Evolutionary conservation across 345 rosid genomes (phyloP), one percentile per base, ranked within the genome.

Genomic region (Corymbia maculata): DNA sequence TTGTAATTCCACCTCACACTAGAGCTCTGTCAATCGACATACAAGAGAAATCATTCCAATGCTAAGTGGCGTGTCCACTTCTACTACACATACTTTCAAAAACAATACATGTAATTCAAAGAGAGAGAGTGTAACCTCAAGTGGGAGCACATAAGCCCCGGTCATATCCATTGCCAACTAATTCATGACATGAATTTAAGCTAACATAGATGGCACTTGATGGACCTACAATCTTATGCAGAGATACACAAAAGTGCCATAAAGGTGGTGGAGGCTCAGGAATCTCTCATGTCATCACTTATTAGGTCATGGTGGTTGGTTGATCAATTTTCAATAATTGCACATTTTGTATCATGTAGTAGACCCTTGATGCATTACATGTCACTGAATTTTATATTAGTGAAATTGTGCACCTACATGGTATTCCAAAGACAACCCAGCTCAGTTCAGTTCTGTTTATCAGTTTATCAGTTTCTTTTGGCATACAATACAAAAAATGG

Each of bases 261-360:
- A n/a, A 66, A 13, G 75, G 75, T 1, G 2, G 42, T 14, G 75
- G 42, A 66, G 2, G 28, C 28, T 55, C 1, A 2, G 28, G 28
- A 22, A 55, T 21, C 61, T 55, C 11, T 22, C 2, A 0, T 57
- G 61, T 22, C 9, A 64, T 64, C 42, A 6, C 17, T 66, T 64
- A 3, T 1, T 64, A n/a, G 42, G 75, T 64, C 42, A 26, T 12
- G 68, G 15, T 6, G 15, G 4, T 26, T 59, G 68, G 79, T 30
- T 1, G 11, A 66, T 14, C 1, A 24, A 17, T 8, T 85, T 47
- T 30, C 0, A 0, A 51, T 9, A 85, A 8, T 51, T 4, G 1
- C 86, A 12, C 86, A 51, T 16, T 85, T 52, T 85, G 22, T 51
- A 24, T 44, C 44, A 30, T 85, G 52, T 82, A 22, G 52, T 45